Percentiles rank a stretch among this genome's conserved stretches.
These are phyloP conservation scores for Candolleomyces efflorescens DNA, from an alignment of 768 basidiomycete species.

Conservation along the genomic window DNA sequence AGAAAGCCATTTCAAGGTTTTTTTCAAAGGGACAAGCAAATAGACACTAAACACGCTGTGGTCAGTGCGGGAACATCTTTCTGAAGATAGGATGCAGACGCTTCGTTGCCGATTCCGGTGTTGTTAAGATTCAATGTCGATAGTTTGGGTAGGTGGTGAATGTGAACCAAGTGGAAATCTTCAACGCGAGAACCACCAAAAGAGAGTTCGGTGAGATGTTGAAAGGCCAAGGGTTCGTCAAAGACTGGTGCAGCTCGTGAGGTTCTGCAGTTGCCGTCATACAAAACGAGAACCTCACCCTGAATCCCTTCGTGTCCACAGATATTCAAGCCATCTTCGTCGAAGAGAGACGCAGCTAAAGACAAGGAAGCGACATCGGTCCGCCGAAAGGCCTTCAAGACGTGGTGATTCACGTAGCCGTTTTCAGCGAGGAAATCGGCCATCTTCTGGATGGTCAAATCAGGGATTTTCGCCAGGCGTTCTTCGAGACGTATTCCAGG, in stretches of 20 bases:
- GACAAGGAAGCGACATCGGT: constrained; percentile 42
- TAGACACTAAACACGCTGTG: constrained; percentile 39
- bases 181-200: constrained; percentile 40
- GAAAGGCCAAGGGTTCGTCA: constrained; percentile 46
- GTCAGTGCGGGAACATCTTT: neutral
- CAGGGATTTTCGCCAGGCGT: constrained; percentile 28
- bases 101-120: constrained; percentile 59
- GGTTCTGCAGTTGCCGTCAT: constrained; percentile 2
- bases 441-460: constrained; percentile 34
- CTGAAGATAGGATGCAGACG: constrained; percentile 31
- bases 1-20: constrained; percentile 47
- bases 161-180: constrained; percentile 45
- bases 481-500: constrained; percentile 47
- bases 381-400: constrained; percentile 40
- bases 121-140: constrained; percentile 42
- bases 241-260: constrained; percentile 35
- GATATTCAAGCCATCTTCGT: constrained; percentile 49
- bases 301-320: constrained; percentile 38
- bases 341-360: constrained; percentile 41
- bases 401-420: constrained; percentile 42
- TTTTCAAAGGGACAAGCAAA: constrained; percentile 52
- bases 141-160: constrained; percentile 52
- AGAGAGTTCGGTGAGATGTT: constrained; percentile 44
- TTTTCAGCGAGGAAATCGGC: constrained; percentile 34
- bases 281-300: constrained; percentile 21